Base-by-base conservation (phyloP, 2,329 filamentous ascomycete genomes). In the Penicillium decumbens region DNA sequence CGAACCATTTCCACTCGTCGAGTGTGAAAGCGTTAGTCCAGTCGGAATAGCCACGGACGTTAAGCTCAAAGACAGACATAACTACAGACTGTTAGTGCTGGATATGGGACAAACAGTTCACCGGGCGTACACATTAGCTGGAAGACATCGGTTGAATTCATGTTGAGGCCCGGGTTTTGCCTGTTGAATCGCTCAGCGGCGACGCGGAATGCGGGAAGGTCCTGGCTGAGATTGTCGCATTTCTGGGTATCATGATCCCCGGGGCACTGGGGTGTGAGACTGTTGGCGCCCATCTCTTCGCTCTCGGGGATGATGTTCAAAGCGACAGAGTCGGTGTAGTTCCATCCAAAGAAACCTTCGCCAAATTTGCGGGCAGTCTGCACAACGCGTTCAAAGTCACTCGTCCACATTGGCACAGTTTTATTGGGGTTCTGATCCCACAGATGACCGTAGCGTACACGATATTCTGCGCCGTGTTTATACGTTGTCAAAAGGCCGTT, bases 21-120 rank as follows among this genome's bases (percentile, higher is more conserved):
- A 53, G 51, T 15, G 58, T 62, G 45, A 62, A 62, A 4, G 53
- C 55, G 33, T 58, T 46, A 18, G 57, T 59, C 58, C 59, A 62
- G 18, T 58, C 45, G 4, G 59, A 62, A 28, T 46, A 54, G 1
- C 49, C 43, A 24, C 56, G 59, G 4, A 45, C 50, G 32, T 58
- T 61, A 1, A 60, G 49, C 43, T 62, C 59, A 40, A 55, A 61
- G 4, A 50, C 48, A 2, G 55, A 48, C 56, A 61, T 58, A 10
- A 49, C 59, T 61, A 25, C 10, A 13, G 3, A 10, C 2, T 5
- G 20, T 43, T 35, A 50, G 41, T 10, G 5, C 23, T 30, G 25
- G 15, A 6, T 23, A 39, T 15, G 27, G 7, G 15, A 3, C 7
- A 3, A 9, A 8, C 6, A 3, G n/a, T 35, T 35, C 15, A 18